Conservation (phyloP, 1,284 basidiomycete species). For the Schizophyllum amplum region DNA sequence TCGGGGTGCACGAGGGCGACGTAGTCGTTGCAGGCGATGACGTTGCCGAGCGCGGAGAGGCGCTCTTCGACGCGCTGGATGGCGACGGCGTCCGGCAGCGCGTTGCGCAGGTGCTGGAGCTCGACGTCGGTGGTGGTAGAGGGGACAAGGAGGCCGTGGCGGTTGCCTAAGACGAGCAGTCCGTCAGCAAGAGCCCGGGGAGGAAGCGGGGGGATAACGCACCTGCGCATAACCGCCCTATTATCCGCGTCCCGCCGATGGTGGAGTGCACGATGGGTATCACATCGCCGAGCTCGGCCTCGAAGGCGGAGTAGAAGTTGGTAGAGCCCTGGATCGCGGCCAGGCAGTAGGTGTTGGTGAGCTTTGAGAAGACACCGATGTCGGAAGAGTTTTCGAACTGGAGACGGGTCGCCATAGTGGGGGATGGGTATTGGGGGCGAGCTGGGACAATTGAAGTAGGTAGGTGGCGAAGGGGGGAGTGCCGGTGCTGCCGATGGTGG, state of each 20-base stretch:
- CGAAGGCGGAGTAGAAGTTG: conserved; percentile 98
- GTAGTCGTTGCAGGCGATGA: conserved; percentile 98
- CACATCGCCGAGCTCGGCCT: conserved; percentile 89
- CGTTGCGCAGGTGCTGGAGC: conserved; percentile 94
- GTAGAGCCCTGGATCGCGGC: conserved; percentile 90
- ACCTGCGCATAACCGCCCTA: conserved; percentile 92
- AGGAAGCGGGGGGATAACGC: conserved; percentile 9
- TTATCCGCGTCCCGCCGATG: conserved; percentile 92
- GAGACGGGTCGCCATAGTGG: conserved; percentile 24
- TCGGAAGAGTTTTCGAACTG: conserved; percentile 98
- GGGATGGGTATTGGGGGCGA: not conserved
- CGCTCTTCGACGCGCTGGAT: conserved; percentile 97
- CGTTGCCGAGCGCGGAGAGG: conserved; percentile 93
- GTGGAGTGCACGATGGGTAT: conserved; percentile 96
- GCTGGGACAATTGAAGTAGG: not conserved
- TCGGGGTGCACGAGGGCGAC: conserved; percentile 97
- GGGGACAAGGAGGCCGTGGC: conserved; percentile 94
- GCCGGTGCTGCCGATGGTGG: too few relatives aligned
- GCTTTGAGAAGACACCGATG: conserved; percentile 89
- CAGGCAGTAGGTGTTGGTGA: conserved; percentile 95
- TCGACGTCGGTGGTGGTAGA: conserved; percentile 97
- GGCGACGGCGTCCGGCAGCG: conserved; percentile 86
- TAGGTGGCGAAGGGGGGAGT: not conserved
- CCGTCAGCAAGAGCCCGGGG: not conserved
- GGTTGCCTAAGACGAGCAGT: conserved; percentile 53